Conservation (phyloP, 208 protist genomes). For the Leishmania guyanensis region DNA sequence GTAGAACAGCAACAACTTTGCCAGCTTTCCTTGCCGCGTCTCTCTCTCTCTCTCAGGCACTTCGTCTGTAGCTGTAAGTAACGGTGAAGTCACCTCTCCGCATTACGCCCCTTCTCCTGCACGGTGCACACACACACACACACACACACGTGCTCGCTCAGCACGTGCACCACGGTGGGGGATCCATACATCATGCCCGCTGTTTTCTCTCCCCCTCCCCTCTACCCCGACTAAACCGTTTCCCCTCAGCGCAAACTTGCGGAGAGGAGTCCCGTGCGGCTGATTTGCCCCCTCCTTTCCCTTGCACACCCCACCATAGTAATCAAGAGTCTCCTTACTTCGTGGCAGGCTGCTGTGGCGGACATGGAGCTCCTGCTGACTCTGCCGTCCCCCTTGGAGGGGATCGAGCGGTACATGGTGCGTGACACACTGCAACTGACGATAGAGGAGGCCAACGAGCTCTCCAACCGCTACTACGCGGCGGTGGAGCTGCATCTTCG, state of each 20-base stretch:
- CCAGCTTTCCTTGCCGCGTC: not conserved
- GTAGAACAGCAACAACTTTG: not conserved
- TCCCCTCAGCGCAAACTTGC: not conserved
- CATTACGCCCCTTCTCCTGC: not conserved
- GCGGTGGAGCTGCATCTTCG: conserved; percentile 52
- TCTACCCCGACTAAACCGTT: not conserved
- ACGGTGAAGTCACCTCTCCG: not conserved
- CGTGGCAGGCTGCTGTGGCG: not conserved
- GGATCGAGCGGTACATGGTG: conserved; percentile 31
- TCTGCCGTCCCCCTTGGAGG: conserved; percentile 51
- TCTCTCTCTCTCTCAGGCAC: not conserved
- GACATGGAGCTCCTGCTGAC: conserved; percentile 51
- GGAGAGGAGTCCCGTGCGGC: not conserved
- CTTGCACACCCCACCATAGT: not conserved
- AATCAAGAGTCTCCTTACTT: not conserved
- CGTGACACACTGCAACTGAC: conserved; percentile 46
- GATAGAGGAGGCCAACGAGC: conserved; percentile 40
- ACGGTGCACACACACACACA: not conserved
- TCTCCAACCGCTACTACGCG: conserved; percentile 43
- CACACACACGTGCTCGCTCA: not conserved
- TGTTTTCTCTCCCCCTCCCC: not conserved
- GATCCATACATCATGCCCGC: not conserved
- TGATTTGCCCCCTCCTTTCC: too few species aligned
- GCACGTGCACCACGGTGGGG: not conserved
- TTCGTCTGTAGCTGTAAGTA: not conserved